Base-by-base conservation (phyloP, 495 filamentous ascomycete genomes). In the Aspergillus panamensis region DNA sequence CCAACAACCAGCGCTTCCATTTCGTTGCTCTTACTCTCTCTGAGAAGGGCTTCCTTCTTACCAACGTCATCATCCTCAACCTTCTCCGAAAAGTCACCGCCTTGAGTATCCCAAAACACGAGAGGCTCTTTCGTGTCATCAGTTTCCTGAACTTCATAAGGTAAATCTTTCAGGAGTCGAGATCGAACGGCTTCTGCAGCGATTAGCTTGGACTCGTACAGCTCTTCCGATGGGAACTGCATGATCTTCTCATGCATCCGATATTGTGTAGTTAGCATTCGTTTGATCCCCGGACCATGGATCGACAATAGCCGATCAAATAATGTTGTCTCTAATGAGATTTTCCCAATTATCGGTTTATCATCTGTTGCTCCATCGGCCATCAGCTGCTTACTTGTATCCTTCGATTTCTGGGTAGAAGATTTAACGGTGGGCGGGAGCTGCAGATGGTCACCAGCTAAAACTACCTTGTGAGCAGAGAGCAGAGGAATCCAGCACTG, bases 401-500 rank as follows among this genome's bases (percentile, higher is more conserved):
- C 56, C 43, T 71, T 55, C 6, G 61, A 45, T 40, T 73, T 67
- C 20, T 64, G 58, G 0, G 53, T 55, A 1, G 68, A 54, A 5
- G 87, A 91, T 69, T 97, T 98, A 66, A 98, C 88, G 0, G 95
- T 97, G 7, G 94, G 94, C 14, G 94, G 94, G 31, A 98, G 74
- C 71, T 98, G 94, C 39, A 97, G 73, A 70, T 97, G 94, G 62
- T 98, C 94, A 54, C 94, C 94, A 2, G 94, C 94, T 45, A 96
- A 86, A 4, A 98, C 86, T 1, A 92, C 84, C 74, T 96, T 96
- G 51, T 82, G 84, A 2, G 91, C 90, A 8, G 78, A 70, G 14
- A 96, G 77, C 31, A 98, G 71, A 13, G 95, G 84, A n/a, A 97
- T 92, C 94, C 94, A 98, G 71, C 92, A 97, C 69, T 97, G 94